Evolutionary conservation across 768 basidiomycete genomes (phyloP), one percentile per base, ranked within the genome.

Genomic region (Leccinum arenicola): DNA sequence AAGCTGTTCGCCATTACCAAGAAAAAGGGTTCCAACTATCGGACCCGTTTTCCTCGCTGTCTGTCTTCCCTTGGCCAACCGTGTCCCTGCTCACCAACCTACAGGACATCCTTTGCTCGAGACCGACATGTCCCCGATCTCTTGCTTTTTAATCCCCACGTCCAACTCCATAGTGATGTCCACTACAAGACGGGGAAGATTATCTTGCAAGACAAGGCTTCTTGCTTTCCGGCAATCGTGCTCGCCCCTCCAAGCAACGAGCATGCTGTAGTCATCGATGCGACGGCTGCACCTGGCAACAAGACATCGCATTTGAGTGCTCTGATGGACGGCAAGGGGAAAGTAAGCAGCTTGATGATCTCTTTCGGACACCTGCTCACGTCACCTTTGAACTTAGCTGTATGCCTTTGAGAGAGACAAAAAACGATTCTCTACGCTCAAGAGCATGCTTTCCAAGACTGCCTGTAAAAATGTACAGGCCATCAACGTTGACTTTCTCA

Each of bases 191-290:
- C 82, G 33, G 94, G 95, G 27, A 91, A 87, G 59, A 76, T 98
- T 35, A 95, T 99, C 60, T 76, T 98, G 6, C 97, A 99, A 73
- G 97, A 99, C 73, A 98, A 98, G 71, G 96, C 97, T 19, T 96
- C 94, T 57, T 99, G 97, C 74, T 94, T 99, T 72, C 93, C 97
- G 17, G 93, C 96, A 0, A 77, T 86, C 59, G 83, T 98, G 6
- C 84, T 99, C n/a, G 81, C 85, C 21, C 90, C 92, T 47, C 88
- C 87, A 11, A 71, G 68, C 19, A 78, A 83, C 21, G 61, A 68
- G 1, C 71, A 78, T 45, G 73, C 76, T 55, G 77, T 82, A 50
- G 91, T 94, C 31, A 89, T 98, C 43, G 96, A 98, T 73, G 95
- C 93, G 12, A 98, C 95, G 11, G 90, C 95, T 43, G 97, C 97